Conservation (phyloP, 2,329 filamentous ascomycete species). For the Xylariomycetidae sp. region DNA sequence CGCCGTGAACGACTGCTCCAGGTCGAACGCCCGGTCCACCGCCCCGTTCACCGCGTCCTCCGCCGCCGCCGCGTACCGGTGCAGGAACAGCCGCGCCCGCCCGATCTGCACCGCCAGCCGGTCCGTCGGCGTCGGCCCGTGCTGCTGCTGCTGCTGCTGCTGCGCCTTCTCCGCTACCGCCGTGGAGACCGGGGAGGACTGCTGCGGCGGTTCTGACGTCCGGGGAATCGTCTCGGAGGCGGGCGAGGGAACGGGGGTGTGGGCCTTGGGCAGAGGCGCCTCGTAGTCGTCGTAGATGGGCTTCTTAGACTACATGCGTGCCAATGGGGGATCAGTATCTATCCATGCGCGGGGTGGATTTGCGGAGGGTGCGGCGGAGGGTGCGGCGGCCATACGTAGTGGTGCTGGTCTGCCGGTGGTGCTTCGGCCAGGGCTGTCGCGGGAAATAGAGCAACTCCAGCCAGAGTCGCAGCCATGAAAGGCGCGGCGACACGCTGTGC, state of each 20-base stretch:
- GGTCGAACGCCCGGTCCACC: conserved; percentile 72
- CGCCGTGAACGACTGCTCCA: conserved; percentile 84
- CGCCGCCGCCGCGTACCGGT: conserved; percentile 64
- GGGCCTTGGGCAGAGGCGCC: conserved; percentile 28
- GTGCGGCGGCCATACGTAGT: not conserved
- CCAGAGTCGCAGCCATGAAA: conserved; percentile 41
- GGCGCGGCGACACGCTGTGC: conserved; percentile 44
- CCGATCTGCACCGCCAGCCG: conserved; percentile 79
- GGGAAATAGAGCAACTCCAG: conserved; percentile 28
- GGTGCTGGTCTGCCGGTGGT: conserved; percentile 18
- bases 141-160: conserved; percentile 20
- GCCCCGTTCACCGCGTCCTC: conserved; percentile 80
- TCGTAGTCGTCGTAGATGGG: conserved; percentile 77
- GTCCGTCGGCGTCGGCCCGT: conserved; percentile 75
- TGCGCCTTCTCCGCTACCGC: conserved; percentile 25
- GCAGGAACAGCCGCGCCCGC: conserved; percentile 71
- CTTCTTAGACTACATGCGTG: conserved; percentile 54
- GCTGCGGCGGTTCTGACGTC: conserved; percentile 13
- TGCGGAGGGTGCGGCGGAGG: conserved; percentile 2
- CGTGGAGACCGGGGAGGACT: conserved; percentile 13
- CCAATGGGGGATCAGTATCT: conserved; percentile 7
- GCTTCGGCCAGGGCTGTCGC: conserved; percentile 42
- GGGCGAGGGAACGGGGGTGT: conserved; percentile 24
- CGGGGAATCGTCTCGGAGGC: conserved; percentile 27
- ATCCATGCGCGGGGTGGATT: too few species aligned